Base-by-base conservation (phyloP, 768 basidiomycete genomes). In the Tricholoma hemisulphureum region DNA sequence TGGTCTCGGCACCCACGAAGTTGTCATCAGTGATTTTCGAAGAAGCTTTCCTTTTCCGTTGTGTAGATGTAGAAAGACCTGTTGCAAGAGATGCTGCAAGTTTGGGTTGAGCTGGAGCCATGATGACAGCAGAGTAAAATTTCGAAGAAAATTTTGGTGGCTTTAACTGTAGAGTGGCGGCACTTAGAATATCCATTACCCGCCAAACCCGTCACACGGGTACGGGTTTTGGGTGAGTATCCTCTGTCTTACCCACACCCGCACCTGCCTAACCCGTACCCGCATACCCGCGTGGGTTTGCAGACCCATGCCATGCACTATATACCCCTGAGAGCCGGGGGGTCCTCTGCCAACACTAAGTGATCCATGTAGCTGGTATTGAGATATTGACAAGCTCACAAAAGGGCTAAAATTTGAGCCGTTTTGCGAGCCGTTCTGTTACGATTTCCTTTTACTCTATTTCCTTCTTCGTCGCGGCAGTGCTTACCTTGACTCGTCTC, bases 111-210 rank as follows among this genome's bases (percentile, higher is more conserved):
- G 48, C 24, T 9, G 24, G 48, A 26, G 48, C 48, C 48, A 49
- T 49, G 24, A 13, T 26, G 16, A 24, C 26, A 23, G 48, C 14
- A 3, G 48, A n/a, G n/a, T 49, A 2, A 49, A 28, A 21, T 49
- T 26, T n/a, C 13, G 14, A 26, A 53, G 16, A 49, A 39, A 26
- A 18, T 18, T 21, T 1, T 41, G 7, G 34, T 28, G 49, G 34
- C 50, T 28, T 32, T 45, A 58, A 53, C 56, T 23, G 41, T 51
- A 59, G n/a, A n/a, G n/a, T n/a, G n/a, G n/a, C n/a, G n/a, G n/a
- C n/a, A n/a, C n/a, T n/a, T n/a, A n/a, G n/a, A n/a, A n/a, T n/a
- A n/a, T n/a, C n/a, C n/a, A n/a, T n/a, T n/a, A 56, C 41, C 41
- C 41, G 14, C 41, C 14, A 16, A 5, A 43, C 41, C 41, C 41